Evolutionary conservation across 1,284 basidiomycete genomes (phyloP), one percentile per base, ranked within the genome.

Genomic region (Ganoderma boninense): DNA sequence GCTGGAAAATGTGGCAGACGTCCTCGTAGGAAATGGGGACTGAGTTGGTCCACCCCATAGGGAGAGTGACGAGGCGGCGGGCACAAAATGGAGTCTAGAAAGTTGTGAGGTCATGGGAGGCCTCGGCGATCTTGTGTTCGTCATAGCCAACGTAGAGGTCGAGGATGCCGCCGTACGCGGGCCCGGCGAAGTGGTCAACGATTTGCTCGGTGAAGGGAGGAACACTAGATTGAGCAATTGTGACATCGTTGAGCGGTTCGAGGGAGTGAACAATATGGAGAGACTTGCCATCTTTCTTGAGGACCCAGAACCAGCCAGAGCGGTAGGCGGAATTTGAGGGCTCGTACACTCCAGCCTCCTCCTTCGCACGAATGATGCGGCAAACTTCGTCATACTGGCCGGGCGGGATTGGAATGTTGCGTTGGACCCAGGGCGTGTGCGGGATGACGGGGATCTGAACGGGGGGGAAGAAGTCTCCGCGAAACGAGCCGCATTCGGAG

Each of bases 11-110:
- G 63, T 78, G 79, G 0, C 77, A 79, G 2, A 84, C 74, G 67
- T 82, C 75, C 42, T 79, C 78, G 68, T 84, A 80, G 60, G 82
- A 80, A 13, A 82, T 80, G 0, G 79, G 79, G 0, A 82, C 79
- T 0, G 80, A 83, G 63, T 85, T 84, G 0, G 82, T 83, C 78
- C 78, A 85, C 0, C 84, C 84, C 82, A 82, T 82, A 0, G 82
- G 83, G 0, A 84, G 68, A 0, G 73, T 77, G 0, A 69, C 71
- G 0, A 83, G 75, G 20, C 76, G 73, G n/a, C 75, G 65, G 2
- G 75, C 73, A 10, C 79, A 76, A 54, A 70, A 66, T 2, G 46
- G 70, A 62, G 69, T 76, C 73, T 71, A 62, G 60, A 69, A n/a
- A n/a, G n/a, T n/a, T n/a, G n/a, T n/a, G n/a, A n/a, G n/a, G n/a